Evolutionary conservation across 2,329 filamentous ascomycete species (phyloP).

Genomic region (Didymella sp.): DNA sequence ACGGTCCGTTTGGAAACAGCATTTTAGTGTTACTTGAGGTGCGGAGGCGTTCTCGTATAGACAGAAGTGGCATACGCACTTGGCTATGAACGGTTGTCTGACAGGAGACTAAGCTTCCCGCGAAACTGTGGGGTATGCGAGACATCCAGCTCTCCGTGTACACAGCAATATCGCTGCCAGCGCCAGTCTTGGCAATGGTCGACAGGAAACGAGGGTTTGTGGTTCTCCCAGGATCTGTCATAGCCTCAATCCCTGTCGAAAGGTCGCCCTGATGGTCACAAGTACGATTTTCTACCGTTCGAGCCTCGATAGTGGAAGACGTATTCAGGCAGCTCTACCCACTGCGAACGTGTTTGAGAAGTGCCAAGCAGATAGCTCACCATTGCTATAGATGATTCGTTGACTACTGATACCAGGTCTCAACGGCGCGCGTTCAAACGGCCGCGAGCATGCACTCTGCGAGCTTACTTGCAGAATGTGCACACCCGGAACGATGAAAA

Average conservation of each 20-base stretch:
- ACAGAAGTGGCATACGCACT: slow-evolving; percentile 18
- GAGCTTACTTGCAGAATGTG: not conserved
- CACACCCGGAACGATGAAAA: not conserved
- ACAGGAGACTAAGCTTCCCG: not conserved
- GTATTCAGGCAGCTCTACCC: not conserved
- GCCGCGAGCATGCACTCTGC: not conserved
- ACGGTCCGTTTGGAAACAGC: slow-evolving; percentile 39
- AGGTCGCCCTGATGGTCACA: not conserved
- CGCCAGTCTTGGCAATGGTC: not conserved
- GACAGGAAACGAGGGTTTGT: not conserved
- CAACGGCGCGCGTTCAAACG: not conserved
- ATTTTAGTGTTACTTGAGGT: slow-evolving; percentile 28
- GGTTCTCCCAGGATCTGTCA: not conserved
- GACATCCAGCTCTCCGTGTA: not conserved
- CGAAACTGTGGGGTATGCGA: slow-evolving; percentile 27
- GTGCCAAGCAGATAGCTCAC: slow-evolving; percentile 3
- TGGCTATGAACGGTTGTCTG: slow-evolving; percentile 5
- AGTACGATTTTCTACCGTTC: not conserved
- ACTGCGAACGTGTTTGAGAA: not conserved
- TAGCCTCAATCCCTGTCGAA: not conserved
- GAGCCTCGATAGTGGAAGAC: not conserved
- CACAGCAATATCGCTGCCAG: not conserved
- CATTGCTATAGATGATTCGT: not conserved
- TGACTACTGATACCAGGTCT: not conserved
- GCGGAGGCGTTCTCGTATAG: slow-evolving; percentile 45